Evolutionary conservation across 2,329 filamentous ascomycete genomes (phyloP), one percentile per base, ranked within the genome.

Genomic region (Pyrenochaeta sp.): DNA sequence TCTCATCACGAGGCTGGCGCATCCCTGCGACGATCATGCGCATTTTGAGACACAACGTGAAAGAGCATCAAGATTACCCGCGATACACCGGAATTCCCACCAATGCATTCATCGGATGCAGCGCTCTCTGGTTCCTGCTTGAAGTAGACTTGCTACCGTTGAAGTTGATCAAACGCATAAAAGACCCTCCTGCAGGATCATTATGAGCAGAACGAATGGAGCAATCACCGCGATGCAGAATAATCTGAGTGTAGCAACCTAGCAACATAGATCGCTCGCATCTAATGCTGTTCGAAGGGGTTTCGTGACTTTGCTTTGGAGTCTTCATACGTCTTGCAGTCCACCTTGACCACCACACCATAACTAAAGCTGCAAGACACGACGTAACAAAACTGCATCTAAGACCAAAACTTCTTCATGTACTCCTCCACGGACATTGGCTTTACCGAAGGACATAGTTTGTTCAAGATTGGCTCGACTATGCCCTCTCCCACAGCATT

Each of bases 371-470:
- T 27, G 4, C 23, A 27, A 27, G 9, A 4, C 23, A 27, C 23
- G 4, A 9, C 23, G 23, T 9, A 27, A 9, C 23, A 27, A 4
- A 27, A 4, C 4, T 35, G 6, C 21, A 7, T 15, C 17, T 21
- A 41, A 20, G 21, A 4, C 59, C 54, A 64, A 31, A 51, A 62
- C 35, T 55, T 60, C 21, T 18, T 43, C 7, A 64, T 33, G 50
- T 58, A 62, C 14, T 56, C 47, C 27, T 58, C 45, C 7, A 61
- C 56, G 1, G 32, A 23, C 35, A 55, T 37, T 0, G 52, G 59
- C 51, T 46, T 50, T 14, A 58, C 50, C 20, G 54, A 27, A 12
- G 46, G 51, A 44, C 50, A 59, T 32, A 54, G 14, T 12, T 49
- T 21, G 42, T 62, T 58, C 42, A 58, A 10, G 15, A 62, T 40